These are phyloP conservation scores for Phytophthora agathidicida DNA, from an alignment of 352 stramenopile species.

Conservation along the genomic window DNA sequence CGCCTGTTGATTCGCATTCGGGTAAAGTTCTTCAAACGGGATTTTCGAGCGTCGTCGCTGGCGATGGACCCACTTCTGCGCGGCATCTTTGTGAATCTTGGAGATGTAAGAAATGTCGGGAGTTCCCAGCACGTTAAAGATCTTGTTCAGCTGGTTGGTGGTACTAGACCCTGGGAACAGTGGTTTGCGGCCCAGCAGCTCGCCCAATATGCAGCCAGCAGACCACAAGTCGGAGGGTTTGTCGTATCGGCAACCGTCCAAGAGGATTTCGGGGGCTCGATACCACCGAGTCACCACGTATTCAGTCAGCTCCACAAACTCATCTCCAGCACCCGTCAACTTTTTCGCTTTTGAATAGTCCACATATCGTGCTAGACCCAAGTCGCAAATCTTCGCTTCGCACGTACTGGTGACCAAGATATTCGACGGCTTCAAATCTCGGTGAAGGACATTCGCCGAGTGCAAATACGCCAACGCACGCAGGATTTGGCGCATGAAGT, in stretches of 20 bases:
- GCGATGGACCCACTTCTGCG: conserved; percentile 73
- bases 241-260: conserved; percentile 86
- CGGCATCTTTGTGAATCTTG: conserved; percentile 71
- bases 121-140: conserved; percentile 93
- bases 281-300: conserved; percentile 86
- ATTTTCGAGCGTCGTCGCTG: conserved; percentile 62
- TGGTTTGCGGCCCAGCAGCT: conserved; percentile 94
- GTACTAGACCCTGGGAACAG: conserved; percentile 97
- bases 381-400: conserved; percentile 96
- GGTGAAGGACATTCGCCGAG: conserved; percentile 96
- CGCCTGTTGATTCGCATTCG: conserved; percentile 70
- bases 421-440: conserved; percentile 96
- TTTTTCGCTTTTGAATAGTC: conserved; percentile 65
- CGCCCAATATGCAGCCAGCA: conserved; percentile 95
- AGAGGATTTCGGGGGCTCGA: conserved; percentile 91
- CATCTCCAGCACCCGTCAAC: conserved; percentile 38
- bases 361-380: conserved; percentile 90
- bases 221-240: conserved; percentile 85
- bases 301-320: conserved; percentile 76
- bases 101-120: conserved; percentile 74
- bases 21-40: conserved; percentile 77
- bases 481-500: conserved; percentile 98
- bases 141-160: conserved; percentile 97
- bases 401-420: conserved; percentile 98
- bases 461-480: conserved; percentile 97